Base-by-base conservation (phyloP, 192 early-diverging fungal species). In the Coemansia sp. region DNA sequence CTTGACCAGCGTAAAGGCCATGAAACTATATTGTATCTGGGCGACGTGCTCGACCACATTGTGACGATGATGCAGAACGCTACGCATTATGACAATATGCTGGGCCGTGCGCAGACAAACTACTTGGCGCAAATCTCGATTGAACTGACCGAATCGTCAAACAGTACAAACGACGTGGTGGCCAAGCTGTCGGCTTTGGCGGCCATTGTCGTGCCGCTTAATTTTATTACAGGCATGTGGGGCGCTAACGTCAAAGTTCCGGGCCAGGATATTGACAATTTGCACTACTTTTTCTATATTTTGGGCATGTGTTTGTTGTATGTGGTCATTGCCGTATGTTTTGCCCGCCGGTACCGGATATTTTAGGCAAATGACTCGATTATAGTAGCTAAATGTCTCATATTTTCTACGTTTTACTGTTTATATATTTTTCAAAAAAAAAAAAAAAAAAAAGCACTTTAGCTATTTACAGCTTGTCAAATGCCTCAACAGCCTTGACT, bases 121-220 rank as follows among this genome's bases (percentile, higher is more conserved):
- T 89, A 92, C 54, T 68, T 92, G 48, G 88, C 90, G 1, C 86
- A 89, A 66, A 88, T 90, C 26, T 88, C 87, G n/a, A 86, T 92
- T 6, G 89, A 89, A 66, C 82, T 90, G 58, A 88, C 88, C 3
- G 83, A 84, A 53, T 83, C 88, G 3, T 87, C 89, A 29, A 93
- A 94, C 77, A 66, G 85, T 18, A 96, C 94, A 5, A 95, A 93
- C 57, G 89, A 91, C 43, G 93, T 93, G 0, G 90, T 97, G 20
- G 89, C 91, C 57, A 87, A 89, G 60, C 85, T 98, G 70, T 95
- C 94, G 1, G 90, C 92, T 8, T 59, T 97, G 50, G 96, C 93
- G 0, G 88, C 87, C 26, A 91, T 98, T 39, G 72, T 98, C 16
- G 85, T 98, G 23, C 96, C 96, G 13, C 73, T 97, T 61, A 95